Base-by-base conservation (phyloP, 441 rosid species). In the Breynia disticha region DNA sequence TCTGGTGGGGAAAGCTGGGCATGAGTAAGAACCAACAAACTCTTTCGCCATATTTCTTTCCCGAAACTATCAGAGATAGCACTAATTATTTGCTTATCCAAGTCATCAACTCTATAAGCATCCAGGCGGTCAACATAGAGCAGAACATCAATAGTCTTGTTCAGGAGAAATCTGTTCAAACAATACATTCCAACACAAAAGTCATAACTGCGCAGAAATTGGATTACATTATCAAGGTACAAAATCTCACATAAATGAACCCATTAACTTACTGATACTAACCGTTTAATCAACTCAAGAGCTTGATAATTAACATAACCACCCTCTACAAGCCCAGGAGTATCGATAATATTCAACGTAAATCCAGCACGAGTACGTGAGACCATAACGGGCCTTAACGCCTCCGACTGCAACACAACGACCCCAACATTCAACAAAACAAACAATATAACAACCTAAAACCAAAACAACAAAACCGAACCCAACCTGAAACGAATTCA, bases 311-410 rank as follows among this genome's bases (percentile, higher is more conserved):
- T 93, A 59, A 88, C 90, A 63, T 84, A 91, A 55, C 98, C 98
- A 66, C 90, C 97, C 75, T 91, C 98, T 56, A 88, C 90, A 52
- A 91, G 91, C 2, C 97, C 98, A 0, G 97, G 98, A 9, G 95
- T 86, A 65, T 91, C 96, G 43, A 90, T 77, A 22, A 91, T 73
- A 79, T 84, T 82, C 19, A 91, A 69, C 7, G 87, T 84, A 62
- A 86, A 84, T n/a, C 97, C 98, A 57, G 86, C 81, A 62, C 83
- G 79, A 24, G 71, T 57, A 56, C 95, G 89, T 15, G 98, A 84
- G 63, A 80, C 91, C 91, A 88, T 81, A 49, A 82, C 83, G 0
- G 98, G 98, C 60, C 97, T 79, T 47, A 76, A 60, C 2, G 73
- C 77, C 68, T 91, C 98, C 0, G 98, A 73, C 98, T 91, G 70